These are phyloP conservation scores for Diaporthe velutina DNA, from an alignment of 2,329 filamentous ascomycete genomes.

Conservation along the genomic window DNA sequence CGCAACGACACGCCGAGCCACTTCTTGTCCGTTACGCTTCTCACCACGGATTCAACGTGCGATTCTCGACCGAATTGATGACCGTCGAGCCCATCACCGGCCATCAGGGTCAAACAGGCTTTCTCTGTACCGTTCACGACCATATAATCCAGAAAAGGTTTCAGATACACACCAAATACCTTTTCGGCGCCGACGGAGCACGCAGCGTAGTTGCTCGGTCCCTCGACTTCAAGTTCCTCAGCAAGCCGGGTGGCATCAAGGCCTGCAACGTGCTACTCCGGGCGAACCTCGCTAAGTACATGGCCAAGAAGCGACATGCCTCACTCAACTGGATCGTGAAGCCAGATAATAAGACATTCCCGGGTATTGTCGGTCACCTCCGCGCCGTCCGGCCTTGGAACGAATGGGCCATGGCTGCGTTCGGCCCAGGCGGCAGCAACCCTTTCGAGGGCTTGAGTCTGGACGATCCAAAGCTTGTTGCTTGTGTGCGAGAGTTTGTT, in stretches of 20 bases:
- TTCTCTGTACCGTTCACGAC: constrained; percentile 49
- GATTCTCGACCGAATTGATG: constrained; percentile 54
- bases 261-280: constrained; percentile 31
- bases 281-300: constrained; percentile 61
- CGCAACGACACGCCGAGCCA: constrained; percentile 58
- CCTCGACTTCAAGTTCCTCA: constrained; percentile 1
- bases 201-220: constrained; percentile 27
- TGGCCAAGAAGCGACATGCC: constrained; percentile 58
- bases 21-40: constrained; percentile 56
- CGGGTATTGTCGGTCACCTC: constrained; percentile 59
- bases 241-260: neutral
- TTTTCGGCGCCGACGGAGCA: constrained; percentile 67
- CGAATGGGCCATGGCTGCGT: constrained; percentile 63
- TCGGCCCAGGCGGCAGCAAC: constrained; percentile 42
- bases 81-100: constrained; percentile 43
- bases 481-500: constrained; percentile 58
- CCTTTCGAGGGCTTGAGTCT: constrained; percentile 20
- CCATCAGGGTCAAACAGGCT: neutral
- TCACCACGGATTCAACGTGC: constrained; percentile 51
- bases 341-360: constrained; percentile 57
- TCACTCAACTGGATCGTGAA: constrained; percentile 69
- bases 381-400: constrained; percentile 71
- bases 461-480: neutral
- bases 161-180: constrained; percentile 65
- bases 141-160: constrained; percentile 46